Conservation (phyloP, 176 grass and related monocot genomes). For the Alloteropsis semialata region DNA sequence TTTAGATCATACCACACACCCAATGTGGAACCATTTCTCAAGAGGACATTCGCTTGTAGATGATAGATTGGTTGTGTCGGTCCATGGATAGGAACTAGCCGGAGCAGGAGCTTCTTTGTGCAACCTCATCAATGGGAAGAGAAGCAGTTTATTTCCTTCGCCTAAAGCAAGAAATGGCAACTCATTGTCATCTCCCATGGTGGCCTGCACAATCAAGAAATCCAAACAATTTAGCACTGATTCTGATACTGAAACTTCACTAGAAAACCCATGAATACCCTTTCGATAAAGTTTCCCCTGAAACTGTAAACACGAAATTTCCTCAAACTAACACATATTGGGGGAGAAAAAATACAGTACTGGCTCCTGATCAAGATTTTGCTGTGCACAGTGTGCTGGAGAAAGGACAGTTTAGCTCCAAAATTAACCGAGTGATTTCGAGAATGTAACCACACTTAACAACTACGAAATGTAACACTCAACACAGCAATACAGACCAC, state of each 20-base stretch:
- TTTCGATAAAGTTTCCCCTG: neutral
- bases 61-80: conserved; percentile 42
- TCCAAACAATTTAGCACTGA: neutral
- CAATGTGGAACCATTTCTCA: conserved; percentile 87
- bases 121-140: conserved; percentile 73
- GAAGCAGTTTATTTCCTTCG: conserved; percentile 71
- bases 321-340: neutral
- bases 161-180: conserved; percentile 77
- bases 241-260: neutral
- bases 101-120: conserved; percentile 64
- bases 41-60: conserved; percentile 53
- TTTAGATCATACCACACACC: conserved; percentile 68
- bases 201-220: conserved; percentile 42
- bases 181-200: conserved; percentile 29
- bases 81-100: conserved; percentile 52
- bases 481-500: neutral
- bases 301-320: neutral
- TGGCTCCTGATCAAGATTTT: neutral
- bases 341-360: neutral
- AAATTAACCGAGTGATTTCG: neutral
- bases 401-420: neutral
- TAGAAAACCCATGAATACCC: neutral
- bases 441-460: neutral
- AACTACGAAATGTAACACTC: neutral
- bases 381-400: neutral